Evolutionary conservation across 768 basidiomycete species (phyloP), one percentile per base, ranked within the genome.

Genomic region (Symmetrospora coprosmae): DNA sequence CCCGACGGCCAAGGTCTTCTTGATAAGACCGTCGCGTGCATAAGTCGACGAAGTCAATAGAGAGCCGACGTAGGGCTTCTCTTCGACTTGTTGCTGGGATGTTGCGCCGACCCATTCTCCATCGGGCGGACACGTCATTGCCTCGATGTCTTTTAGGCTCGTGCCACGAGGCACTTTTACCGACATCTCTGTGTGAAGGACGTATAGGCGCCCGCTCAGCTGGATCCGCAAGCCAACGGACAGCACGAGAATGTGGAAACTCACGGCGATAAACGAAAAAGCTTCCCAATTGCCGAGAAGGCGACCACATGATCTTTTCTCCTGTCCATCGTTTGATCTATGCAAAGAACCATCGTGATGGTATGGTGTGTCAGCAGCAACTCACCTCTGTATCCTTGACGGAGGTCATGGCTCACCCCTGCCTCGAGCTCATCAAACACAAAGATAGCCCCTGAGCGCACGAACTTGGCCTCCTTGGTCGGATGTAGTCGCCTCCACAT

Each of bases 231-330:
- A 27, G 16, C 13, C 25, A 47, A 11, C 45, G 16, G 45, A 21
- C 45, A 47, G n/a, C 45, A 25, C 14, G 11, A 47, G 11, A 11
- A 25, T 11, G 23, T 14, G 23, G 11, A 27, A 14, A 27, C 45
- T 13, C 23, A 47, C 45, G 45, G 45, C 45, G 45, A 47, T 47
- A 47, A 11, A 47, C 45, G 45, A 47, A 47, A 21, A 47, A 47
- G 23, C 23, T 17, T 9, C 45, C 45, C 13, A 47, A 13, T 47
- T 47, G 45, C 11, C 45, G 45, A 11, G 45, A 47, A 9, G 45
- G 45, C 25, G 45, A 47, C 45, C 45, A 47, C 14, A 47, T 9
- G 11, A 47, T 11, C 45, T 47, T 47, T 9, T 47, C 45, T n/a
- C n/a, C n/a, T 13, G 45, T 47, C 45, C 45, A 47, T 9, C 45